Evolutionary conservation across 176 grass and related monocot genomes (phyloP).

Genomic region (Triticum timopheevii): DNA sequence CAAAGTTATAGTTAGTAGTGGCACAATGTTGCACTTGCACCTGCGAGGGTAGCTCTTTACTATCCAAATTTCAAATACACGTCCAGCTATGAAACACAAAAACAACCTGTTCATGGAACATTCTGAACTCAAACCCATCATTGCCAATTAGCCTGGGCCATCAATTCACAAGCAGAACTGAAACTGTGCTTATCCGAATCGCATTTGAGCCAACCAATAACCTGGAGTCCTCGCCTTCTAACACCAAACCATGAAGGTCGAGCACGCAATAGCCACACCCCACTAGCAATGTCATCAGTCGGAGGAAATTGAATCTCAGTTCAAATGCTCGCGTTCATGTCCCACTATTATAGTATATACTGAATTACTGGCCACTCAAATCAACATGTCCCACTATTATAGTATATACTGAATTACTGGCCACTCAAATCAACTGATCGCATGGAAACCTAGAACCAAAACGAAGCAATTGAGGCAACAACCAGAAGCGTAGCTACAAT

Average conservation of each 20-base stretch:
- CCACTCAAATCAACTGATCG: neutral
- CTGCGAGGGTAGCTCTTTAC: neutral
- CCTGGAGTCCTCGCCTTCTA: neutral
- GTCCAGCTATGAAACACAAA: neutral
- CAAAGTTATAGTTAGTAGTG: neutral
- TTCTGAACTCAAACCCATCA: neutral
- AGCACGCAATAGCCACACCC: neutral
- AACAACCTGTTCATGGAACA: conserved; percentile 12
- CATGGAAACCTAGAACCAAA: neutral
- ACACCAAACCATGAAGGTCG: neutral
- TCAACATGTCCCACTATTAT: neutral
- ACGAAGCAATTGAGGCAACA: neutral
- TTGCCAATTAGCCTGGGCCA: conserved; percentile 2
- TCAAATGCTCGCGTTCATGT: neutral
- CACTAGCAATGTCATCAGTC: neutral
- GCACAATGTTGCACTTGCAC: neutral
- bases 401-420: neutral
- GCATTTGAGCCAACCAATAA: neutral
- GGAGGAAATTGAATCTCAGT: neutral
- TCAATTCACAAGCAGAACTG: neutral
- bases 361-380: neutral
- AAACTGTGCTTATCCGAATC: neutral
- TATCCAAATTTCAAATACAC: neutral
- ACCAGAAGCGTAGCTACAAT: neutral
- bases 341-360: no score